phyloP scores from a whole-genome alignment of 108 stramenopile genomes.

The Skeletonema menzelii region DNA sequence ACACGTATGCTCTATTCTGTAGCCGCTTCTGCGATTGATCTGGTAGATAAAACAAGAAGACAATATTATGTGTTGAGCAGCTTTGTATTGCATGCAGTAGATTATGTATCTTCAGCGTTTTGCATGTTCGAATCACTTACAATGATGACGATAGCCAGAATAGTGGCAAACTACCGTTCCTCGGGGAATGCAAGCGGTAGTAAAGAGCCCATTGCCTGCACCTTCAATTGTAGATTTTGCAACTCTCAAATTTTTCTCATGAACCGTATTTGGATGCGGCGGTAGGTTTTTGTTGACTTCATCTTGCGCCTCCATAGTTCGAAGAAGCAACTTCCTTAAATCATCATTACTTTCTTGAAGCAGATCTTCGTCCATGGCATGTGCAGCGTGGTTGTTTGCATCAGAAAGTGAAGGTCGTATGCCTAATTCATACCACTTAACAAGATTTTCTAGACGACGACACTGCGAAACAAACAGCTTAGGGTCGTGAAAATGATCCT shows the following conservation, averaged over 20 bases:
- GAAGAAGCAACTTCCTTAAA: slow-evolving; percentile 18
- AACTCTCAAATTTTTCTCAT: slow-evolving; percentile 21
- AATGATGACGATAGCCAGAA: slow-evolving; percentile 41
- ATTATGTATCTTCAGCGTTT: background rate
- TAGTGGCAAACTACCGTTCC: slow-evolving; percentile 32
- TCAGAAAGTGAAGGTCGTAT: slow-evolving; percentile 30
- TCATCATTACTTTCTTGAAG: slow-evolving; percentile 23
- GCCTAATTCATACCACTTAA: slow-evolving; percentile 40
- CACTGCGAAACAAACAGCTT: slow-evolving; percentile 24
- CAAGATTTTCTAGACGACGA: slow-evolving; percentile 25
- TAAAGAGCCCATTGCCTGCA: slow-evolving; percentile 39
- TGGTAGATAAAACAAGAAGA: background rate
- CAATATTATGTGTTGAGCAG: background rate
- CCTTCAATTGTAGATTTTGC: slow-evolving; percentile 33
- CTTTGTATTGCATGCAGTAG: no score
- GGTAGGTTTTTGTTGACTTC: slow-evolving; percentile 40
- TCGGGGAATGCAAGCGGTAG: slow-evolving; percentile 18
- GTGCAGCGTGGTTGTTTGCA: slow-evolving; percentile 27
- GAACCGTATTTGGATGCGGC: slow-evolving; percentile 25
- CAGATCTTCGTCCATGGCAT: slow-evolving; percentile 33
- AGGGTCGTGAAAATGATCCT: slow-evolving; percentile 13
- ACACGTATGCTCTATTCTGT: slow-evolving; percentile 23
- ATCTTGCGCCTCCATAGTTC: slow-evolving; percentile 40
- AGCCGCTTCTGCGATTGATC: slow-evolving; percentile 43
- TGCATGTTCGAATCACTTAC: background rate